A percentile compares a stretch with the other conserved stretches of the same genome.
phyloP scores from a whole-genome alignment of 2,329 filamentous ascomycete genomes.

The Neurospora crassa region DNA sequence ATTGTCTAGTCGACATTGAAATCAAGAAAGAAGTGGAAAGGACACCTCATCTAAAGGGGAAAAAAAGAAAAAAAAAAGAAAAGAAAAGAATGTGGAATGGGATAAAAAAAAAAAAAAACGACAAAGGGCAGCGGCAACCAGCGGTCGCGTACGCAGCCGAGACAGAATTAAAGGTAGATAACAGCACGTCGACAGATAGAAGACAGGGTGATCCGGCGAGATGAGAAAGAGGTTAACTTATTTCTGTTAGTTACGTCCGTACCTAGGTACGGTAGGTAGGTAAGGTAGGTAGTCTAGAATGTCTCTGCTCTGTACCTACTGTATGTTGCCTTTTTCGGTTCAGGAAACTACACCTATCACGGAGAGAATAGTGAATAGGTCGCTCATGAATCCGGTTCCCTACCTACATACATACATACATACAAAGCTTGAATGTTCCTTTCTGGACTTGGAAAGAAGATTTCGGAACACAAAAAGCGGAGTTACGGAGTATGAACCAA shows the following conservation, averaged over 20 bases:
- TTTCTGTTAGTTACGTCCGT: not conserved
- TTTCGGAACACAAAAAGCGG: not conserved
- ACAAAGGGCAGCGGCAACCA: not conserved
- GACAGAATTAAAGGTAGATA: not conserved
- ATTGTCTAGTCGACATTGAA: too few relatives aligned
- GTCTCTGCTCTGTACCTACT: not conserved
- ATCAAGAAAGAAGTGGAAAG: too few relatives aligned
- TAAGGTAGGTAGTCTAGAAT: not conserved
- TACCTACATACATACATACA: too few relatives aligned
- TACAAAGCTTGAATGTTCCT: not conserved
- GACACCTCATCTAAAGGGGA: too few relatives aligned
- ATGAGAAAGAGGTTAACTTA: not conserved
- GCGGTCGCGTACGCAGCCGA: not conserved
- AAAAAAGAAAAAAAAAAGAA: too few relatives aligned
- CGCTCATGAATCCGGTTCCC: not conserved
- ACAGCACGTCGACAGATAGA: not conserved
- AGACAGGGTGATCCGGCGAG: not conserved
- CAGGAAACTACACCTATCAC: too few relatives aligned
- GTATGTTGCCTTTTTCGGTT: too few relatives aligned
- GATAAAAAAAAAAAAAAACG: not conserved
- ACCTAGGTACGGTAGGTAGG: not conserved
- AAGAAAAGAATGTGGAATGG: too few relatives aligned
- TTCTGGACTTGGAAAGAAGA: not conserved
- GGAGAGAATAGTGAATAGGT: not conserved
- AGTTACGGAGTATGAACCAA: not conserved